Base-by-base conservation (phyloP, 2,329 filamentous ascomycete species). In the Emmonsiellopsis sp. region DNA sequence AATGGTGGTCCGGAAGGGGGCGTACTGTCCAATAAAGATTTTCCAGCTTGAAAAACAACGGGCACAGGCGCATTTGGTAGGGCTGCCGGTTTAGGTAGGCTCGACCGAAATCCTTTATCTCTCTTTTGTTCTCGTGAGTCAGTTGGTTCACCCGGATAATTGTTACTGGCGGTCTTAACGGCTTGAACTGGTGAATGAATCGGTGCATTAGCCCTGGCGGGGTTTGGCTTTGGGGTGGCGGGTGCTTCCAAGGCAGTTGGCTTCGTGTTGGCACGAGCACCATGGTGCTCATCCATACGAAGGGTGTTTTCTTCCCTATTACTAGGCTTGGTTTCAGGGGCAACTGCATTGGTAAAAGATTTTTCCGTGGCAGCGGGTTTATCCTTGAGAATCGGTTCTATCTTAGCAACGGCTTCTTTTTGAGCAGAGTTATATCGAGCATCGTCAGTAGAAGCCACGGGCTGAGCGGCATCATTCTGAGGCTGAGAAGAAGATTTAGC, bases 31-130 rank as follows among this genome's bases (percentile, higher is more conserved):
- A 32, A 21, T 13, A 40, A 9, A n/a, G 34, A 32, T 13, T 34
- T 27, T 32, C n/a, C 21, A 49, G n/a, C n/a, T 3, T 11, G 54
- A 13, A 65, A 49, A 52, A 61, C 60, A 27, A 66, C 50, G 27
- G 65, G 42, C n/a, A 40, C 37, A 10, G 37, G 34, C 21, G 37
- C n/a, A 21, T 52, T 14, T 33, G 47, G 21, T 8, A 31, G 31
- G 5, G 32, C 31, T 42, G 47, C 46, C 13, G 61, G 61, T 39
- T 59, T 57, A 13, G 61, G 61, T 44, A 62, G 55, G 48, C 58
- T 61, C 7, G 58, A 57, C 33, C 34, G 53, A 42, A 61, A 58
- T 9, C 57, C 55, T 34, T 58, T 55, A 39, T 55, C 51, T 49
- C 44, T 48, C 56, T 57, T 59, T 46, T 17, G 45, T 48, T 52